These are phyloP conservation scores for Pseudonitzschia multiseries DNA, from an alignment of 108 stramenopile genomes.

Conservation along the genomic window DNA sequence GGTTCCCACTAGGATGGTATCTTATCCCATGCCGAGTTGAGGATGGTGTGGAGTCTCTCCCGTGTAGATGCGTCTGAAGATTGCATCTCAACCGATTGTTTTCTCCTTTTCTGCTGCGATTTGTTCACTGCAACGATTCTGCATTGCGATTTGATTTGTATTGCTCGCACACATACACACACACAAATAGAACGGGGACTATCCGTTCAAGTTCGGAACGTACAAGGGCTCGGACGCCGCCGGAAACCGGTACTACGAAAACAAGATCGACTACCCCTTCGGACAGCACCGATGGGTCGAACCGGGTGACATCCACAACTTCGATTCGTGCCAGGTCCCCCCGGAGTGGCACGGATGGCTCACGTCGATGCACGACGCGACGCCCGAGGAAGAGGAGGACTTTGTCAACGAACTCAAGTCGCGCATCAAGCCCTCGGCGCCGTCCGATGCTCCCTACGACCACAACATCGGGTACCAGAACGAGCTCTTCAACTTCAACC, in stretches of 20 bases:
- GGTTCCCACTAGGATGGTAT: neutral
- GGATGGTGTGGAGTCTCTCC: neutral
- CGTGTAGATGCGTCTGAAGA: neutral
- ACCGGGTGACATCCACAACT: conserved; percentile 86
- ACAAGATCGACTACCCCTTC: conserved; percentile 88
- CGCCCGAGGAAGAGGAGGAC: conserved; percentile 61
- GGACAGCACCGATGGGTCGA: conserved; percentile 98
- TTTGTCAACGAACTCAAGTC: conserved; percentile 36
- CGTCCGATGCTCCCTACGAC: conserved; percentile 66
- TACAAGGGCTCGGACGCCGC: conserved; percentile 89
- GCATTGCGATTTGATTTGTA: too few species aligned
- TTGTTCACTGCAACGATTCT: too few species aligned
- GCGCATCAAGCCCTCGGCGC: conserved; percentile 54
- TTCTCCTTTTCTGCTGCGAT: too few species aligned
- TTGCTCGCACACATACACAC: conserved; percentile 5
- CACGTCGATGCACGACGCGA: conserved; percentile 84
- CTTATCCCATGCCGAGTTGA: neutral
- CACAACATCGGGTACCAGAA: conserved; percentile 84
- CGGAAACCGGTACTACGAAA: conserved; percentile 97
- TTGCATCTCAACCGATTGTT: neutral
- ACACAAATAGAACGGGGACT: conserved; percentile 86
- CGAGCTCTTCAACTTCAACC: conserved; percentile 64
- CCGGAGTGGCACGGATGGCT: conserved; percentile 98
- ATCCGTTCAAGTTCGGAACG: conserved; percentile 95
- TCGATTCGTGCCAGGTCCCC: conserved; percentile 85